Percentiles rank a stretch among this genome's conserved stretches.
phyloP scores from a whole-genome alignment of 768 basidiomycete species.

The Coprinopsis strossmayeri region DNA sequence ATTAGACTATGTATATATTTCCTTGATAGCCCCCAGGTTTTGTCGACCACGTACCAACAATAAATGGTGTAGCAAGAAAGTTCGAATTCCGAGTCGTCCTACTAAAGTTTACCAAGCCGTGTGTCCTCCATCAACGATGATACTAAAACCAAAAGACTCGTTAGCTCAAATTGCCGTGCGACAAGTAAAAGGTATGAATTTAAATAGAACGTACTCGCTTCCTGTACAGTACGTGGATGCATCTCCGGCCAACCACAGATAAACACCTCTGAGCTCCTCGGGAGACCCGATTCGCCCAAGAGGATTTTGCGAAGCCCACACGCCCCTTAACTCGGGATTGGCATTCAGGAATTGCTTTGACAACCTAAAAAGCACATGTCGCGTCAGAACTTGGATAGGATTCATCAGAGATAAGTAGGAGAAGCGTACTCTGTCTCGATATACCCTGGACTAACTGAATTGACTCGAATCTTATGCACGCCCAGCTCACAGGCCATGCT shows the following conservation, averaged over 20 bases:
- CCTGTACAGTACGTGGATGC: constrained; percentile 72
- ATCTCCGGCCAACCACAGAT: constrained; percentile 60
- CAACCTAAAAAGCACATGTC: too few relatives aligned
- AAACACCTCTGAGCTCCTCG: constrained; percentile 63
- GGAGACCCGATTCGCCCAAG: constrained; percentile 58
- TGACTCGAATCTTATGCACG: constrained; percentile 58
- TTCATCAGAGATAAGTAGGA: background rate
- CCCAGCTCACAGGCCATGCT: constrained; percentile 76
- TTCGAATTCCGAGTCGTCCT: too few relatives aligned
- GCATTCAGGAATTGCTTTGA: constrained; percentile 28
- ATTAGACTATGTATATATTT: too few relatives aligned
- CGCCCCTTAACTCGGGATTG: constrained; percentile 43
- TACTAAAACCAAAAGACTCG: too few relatives aligned
- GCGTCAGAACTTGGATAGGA: background rate
- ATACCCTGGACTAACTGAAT: constrained; percentile 66
- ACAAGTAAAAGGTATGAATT: background rate
- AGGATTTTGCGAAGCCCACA: constrained; percentile 60
- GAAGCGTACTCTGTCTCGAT: constrained; percentile 53
- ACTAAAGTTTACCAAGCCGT: constrained; percentile 23
- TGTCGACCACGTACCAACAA: too few relatives aligned
- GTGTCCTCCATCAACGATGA: constrained; percentile 21
- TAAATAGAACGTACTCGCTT: constrained; percentile 43
- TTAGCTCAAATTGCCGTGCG: background rate
- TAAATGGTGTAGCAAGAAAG: too few relatives aligned
- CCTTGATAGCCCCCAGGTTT: too few relatives aligned